phyloP scores from a whole-genome alignment of 2,329 filamentous ascomycete species.

The Claviceps fusiformis region DNA sequence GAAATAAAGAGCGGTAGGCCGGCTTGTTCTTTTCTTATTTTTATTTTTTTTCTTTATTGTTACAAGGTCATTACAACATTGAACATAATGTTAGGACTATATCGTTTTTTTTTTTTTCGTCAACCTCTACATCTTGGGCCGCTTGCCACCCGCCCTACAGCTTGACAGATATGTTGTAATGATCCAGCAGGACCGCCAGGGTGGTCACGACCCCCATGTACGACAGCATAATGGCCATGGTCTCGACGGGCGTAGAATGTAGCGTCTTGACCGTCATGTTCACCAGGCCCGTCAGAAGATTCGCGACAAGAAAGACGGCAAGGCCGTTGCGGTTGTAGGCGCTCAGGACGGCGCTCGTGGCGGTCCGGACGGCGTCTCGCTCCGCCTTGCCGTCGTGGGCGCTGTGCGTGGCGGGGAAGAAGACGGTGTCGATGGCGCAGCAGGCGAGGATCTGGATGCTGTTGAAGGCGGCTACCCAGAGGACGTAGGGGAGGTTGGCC shows the following conservation, averaged over 20 bases:
- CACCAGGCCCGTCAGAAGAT: conserved; percentile 75
- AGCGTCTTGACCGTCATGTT: conserved; percentile 81
- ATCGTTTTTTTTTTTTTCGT: no score
- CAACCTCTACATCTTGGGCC: no score
- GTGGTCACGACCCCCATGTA: conserved; percentile 58
- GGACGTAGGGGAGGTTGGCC: conserved; percentile 84
- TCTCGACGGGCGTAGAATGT: conserved; percentile 46
- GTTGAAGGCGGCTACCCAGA: conserved; percentile 92
- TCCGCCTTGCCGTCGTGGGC: conserved; percentile 43
- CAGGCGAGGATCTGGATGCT: conserved; percentile 68
- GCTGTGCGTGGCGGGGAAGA: conserved; percentile 62
- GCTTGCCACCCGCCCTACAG: conserved; percentile 38
- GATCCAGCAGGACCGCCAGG: conserved; percentile 54
- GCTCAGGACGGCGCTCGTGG: conserved; percentile 68
- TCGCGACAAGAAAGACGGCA: conserved; percentile 72
- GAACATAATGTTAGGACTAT: no score
- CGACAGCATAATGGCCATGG: conserved; percentile 61
- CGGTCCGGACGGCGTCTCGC: conserved; percentile 46
- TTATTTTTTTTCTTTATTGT: no score
- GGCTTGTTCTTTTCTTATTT: no score
- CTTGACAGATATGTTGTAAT: conserved; percentile 56
- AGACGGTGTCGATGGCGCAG: conserved; percentile 60
- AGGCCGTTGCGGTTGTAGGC: conserved; percentile 85
- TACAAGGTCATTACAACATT: no score
- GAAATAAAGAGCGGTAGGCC: no score